Evolutionary conservation across 495 filamentous ascomycete genomes (phyloP).

Genomic region (Beverwykella pulmonaria): DNA sequence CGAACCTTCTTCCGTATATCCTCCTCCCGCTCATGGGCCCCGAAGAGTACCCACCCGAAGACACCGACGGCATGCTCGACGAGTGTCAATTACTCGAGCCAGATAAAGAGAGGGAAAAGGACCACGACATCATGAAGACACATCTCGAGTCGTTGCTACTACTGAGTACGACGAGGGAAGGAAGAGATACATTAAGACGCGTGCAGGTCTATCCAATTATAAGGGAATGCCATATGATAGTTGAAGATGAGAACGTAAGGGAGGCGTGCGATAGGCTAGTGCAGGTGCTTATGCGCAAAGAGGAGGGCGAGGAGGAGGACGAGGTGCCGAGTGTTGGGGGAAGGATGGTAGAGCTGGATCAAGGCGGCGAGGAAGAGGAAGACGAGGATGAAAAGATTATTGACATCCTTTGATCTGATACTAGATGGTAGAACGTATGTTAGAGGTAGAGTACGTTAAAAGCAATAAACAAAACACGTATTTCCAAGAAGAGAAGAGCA

Average conservation of each 20-base stretch:
- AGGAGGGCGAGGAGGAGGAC: conserved; percentile 50
- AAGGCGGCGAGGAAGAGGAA: conserved; percentile 44
- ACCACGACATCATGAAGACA: conserved; percentile 73
- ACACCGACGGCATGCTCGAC: conserved; percentile 76
- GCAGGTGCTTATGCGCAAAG: conserved; percentile 88
- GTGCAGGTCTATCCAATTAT: conserved; percentile 88
- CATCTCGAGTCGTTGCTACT: conserved; percentile 87
- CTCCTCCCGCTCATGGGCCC: conserved; percentile 68
- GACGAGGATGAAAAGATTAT: conserved; percentile 54
- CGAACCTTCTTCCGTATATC: conserved; percentile 84
- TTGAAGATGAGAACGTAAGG: conserved; percentile 77
- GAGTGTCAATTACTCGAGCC: conserved; percentile 86
- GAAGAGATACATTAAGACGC: conserved; percentile 69
- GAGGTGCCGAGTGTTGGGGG: conserved; percentile 9
- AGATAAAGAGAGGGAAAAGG: conserved; percentile 80
- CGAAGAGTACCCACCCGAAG: conserved; percentile 63
- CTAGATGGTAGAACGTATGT: too few species aligned
- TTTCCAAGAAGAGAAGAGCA: too few species aligned
- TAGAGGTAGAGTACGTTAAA: too few species aligned
- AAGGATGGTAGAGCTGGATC: conserved; percentile 36
- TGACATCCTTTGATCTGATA: conserved; percentile 41
- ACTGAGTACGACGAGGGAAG: conserved; percentile 75
- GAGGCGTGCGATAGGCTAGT: conserved; percentile 89
- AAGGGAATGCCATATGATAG: conserved; percentile 77
- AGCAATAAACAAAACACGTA: too few species aligned